Conservation (phyloP, 768 basidiomycete species). For the Ramaria rubella region DNA sequence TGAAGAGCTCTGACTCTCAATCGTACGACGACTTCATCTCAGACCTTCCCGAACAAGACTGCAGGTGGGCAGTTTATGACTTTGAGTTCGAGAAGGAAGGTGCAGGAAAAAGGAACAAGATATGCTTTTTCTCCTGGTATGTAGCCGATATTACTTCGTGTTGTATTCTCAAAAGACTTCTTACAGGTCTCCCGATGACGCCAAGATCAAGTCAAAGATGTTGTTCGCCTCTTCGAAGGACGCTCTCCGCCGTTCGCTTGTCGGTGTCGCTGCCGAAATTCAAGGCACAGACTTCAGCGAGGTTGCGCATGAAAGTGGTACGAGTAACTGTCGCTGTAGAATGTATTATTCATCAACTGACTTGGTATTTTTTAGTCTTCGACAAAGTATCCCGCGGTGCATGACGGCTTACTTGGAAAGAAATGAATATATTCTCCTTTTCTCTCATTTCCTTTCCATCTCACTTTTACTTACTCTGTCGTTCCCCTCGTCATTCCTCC, state of each 20-base stretch:
- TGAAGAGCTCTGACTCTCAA: constrained; percentile 46
- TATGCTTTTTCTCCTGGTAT: constrained; percentile 80
- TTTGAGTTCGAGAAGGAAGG: constrained; percentile 73
- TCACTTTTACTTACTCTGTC: background rate
- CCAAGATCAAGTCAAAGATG: constrained; percentile 92
- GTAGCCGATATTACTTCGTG: constrained; percentile 24
- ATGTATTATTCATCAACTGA: background rate
- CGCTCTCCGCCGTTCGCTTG: constrained; percentile 62
- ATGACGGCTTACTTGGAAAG: background rate
- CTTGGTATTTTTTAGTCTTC: constrained; percentile 1
- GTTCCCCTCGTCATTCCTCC: background rate
- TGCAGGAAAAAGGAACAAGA: constrained; percentile 77
- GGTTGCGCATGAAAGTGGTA: constrained; percentile 64
- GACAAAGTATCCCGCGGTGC: constrained; percentile 11
- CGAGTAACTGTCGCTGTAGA: constrained; percentile 15
- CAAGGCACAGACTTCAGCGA: constrained; percentile 80
- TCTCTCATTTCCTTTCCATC: background rate
- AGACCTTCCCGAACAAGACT: constrained; percentile 67
- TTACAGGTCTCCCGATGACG: constrained; percentile 76
- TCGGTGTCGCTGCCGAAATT: constrained; percentile 73
- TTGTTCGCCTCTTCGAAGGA: constrained; percentile 84
- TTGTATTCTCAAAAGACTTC: background rate
- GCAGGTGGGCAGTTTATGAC: constrained; percentile 91
- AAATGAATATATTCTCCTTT: background rate
- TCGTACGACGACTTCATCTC: constrained; percentile 67